Conservation (phyloP, 805 yeast genomes). For the Starmerella cellae region DNA sequence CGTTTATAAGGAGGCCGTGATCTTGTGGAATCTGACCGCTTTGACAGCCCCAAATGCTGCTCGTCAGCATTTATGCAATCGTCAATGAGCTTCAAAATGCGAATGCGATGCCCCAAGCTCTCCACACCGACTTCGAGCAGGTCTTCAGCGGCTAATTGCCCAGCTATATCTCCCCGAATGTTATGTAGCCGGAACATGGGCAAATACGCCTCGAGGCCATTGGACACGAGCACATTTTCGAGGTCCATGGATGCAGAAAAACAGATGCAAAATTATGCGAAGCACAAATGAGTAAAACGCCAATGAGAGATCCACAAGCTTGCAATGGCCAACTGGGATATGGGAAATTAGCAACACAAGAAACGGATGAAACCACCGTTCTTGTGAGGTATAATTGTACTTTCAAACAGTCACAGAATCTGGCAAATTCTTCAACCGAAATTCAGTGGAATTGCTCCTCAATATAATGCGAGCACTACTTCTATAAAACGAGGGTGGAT, state of each 20-base stretch:
- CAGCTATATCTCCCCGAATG: slow-evolving; percentile 59
- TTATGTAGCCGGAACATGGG: slow-evolving; percentile 40
- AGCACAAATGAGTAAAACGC: not conserved
- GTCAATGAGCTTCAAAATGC: slow-evolving; percentile 42
- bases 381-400: too few relatives aligned
- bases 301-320: not conserved
- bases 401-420: too few relatives aligned
- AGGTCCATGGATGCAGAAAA: too few relatives aligned
- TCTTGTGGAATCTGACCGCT: not conserved
- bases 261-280: not conserved
- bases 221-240: slow-evolving; percentile 2
- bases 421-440: too few relatives aligned
- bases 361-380: too few relatives aligned
- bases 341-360: too few relatives aligned
- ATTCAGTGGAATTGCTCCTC: too few relatives aligned
- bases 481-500: too few relatives aligned
- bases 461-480: too few relatives aligned
- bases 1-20: not conserved
- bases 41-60: not conserved
- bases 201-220: slow-evolving; percentile 17
- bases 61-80: not conserved
- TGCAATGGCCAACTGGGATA: not conserved
- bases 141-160: slow-evolving; percentile 55
- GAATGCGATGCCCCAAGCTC: slow-evolving; percentile 42
- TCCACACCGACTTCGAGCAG: slow-evolving; percentile 57